phyloP scores from a whole-genome alignment of 2,329 filamentous ascomycete species.

The Fusarium keratoplasticum region DNA sequence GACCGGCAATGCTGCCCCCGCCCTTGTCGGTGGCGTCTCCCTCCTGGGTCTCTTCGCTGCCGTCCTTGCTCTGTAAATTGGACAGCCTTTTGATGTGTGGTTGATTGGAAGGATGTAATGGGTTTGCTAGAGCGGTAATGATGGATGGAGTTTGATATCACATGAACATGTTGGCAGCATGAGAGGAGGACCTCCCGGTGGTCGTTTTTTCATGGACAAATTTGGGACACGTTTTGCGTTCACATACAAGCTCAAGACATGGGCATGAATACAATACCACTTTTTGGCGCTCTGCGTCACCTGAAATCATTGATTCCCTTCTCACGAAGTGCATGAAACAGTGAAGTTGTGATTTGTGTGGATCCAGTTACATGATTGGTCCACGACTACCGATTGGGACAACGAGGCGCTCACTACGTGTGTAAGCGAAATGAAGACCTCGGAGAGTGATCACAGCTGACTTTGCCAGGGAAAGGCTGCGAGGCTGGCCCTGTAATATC shows the following conservation, averaged over 20 bases:
- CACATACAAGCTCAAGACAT: slow-evolving; percentile 38
- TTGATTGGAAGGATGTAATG: slow-evolving; percentile 36
- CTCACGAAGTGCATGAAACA: neutral
- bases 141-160: slow-evolving; percentile 39
- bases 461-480: neutral
- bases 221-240: slow-evolving; percentile 41
- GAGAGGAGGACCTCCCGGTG: slow-evolving; percentile 26
- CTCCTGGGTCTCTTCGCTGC: slow-evolving; percentile 62
- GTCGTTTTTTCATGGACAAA: slow-evolving; percentile 45
- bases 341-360: slow-evolving; percentile 11
- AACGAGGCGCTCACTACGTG: neutral
- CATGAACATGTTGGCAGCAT: slow-evolving; percentile 35
- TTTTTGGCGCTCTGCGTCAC: slow-evolving; percentile 33
- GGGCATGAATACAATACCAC: slow-evolving; percentile 44
- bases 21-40: slow-evolving; percentile 56
- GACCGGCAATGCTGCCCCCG: slow-evolving; percentile 50
- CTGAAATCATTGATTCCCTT: neutral
- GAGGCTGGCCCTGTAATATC: neutral
- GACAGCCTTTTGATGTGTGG: slow-evolving; percentile 2
- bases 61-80: slow-evolving; percentile 61
- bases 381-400: slow-evolving; percentile 27
- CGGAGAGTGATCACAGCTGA: neutral
- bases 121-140: slow-evolving; percentile 40
- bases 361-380: slow-evolving; percentile 15
- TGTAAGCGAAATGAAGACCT: slow-evolving; percentile 29